Conservation (phyloP, 768 basidiomycete genomes). For the Boletus rex-veris region DNA sequence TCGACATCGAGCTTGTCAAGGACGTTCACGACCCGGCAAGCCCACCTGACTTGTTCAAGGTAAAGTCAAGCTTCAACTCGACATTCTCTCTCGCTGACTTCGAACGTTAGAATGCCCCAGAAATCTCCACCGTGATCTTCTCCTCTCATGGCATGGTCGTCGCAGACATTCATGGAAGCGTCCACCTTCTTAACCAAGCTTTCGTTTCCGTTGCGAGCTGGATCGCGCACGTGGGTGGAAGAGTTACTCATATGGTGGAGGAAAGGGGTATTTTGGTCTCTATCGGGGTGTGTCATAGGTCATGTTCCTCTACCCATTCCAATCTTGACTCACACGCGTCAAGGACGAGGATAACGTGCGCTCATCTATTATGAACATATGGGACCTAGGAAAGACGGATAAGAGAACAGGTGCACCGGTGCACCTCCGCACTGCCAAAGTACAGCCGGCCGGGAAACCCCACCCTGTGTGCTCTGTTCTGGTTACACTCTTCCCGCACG, state of each 20-base stretch:
- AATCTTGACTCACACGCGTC: conserved; percentile 6
- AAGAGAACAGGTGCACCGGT: conserved; percentile 59
- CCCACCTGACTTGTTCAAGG: conserved; percentile 78
- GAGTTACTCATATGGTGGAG: conserved; percentile 87
- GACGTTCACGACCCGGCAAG: conserved; percentile 74
- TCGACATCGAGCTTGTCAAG: conserved; percentile 72
- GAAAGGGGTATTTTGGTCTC: conserved; percentile 79
- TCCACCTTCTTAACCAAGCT: conserved; percentile 71
- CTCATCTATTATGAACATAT: conserved; percentile 77
- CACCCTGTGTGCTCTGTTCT: conserved; percentile 55
- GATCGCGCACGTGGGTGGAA: conserved; percentile 74
- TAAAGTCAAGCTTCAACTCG: conserved; percentile 24
- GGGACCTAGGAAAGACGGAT: conserved; percentile 76
- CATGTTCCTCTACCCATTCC: not conserved
- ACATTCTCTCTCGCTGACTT: conserved; percentile 1
- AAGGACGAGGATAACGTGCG: conserved; percentile 75
- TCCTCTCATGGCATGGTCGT: conserved; percentile 68
- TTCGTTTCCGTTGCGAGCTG: conserved; percentile 72
- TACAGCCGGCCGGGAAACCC: conserved; percentile 72
- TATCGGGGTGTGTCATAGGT: conserved; percentile 63
- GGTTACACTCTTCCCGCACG: not conserved
- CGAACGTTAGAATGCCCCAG: conserved; percentile 49
- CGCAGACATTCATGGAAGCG: conserved; percentile 82
- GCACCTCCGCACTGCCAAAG: conserved; percentile 70
- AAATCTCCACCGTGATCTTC: conserved; percentile 67